Evolutionary conservation across 2,329 filamentous ascomycete species (phyloP), one percentile per base, ranked within the genome.

Genomic region (Aspergillus costaricaensis): DNA sequence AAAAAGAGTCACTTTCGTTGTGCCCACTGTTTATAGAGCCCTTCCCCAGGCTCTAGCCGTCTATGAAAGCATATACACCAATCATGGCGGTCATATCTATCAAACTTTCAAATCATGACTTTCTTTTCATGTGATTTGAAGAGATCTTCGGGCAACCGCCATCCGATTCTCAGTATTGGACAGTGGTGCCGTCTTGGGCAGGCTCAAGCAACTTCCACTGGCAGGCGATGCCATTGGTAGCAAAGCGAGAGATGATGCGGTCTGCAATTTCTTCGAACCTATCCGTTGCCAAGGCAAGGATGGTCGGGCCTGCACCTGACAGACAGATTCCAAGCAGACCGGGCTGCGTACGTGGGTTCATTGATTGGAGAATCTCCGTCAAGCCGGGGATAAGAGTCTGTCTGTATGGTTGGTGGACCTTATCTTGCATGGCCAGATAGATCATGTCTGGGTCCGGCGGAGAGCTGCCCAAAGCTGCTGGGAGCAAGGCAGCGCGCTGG

Each of bases 341-440:
- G 1, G 91, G 88, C 74, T 97, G 92, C 5, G 90, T 90, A 72
- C 86, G 85, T 27, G 94, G 95, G 10, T 91, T 96, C 82, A 98
- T 93, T 62, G 90, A 94, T 75, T 92, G 87, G 55, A 99, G 87
- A 57, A 99, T 94, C 74, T 96, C 90, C 15, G 91, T 90, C 59
- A 99, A 84, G 0, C 94, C 95, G 1, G 95, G 95, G 68, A 99
- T 96, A 63, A 99, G 85, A 2, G 86, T 89, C 78, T 95, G 89
- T 57, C 95, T 89, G 81, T 99, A 98, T 47, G 92, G 95, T 78
- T 99, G 95, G 80, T 99, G 95, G 62, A 99, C 87, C 79, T 93
- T 96, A 81, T 99, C 95, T 80, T 98, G 95, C 95, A 99, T 99
- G 50, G 93, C 94, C 51, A 96, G 88, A 80, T 96, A 96, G 75